These are phyloP conservation scores for Globisporangium lucens DNA, from an alignment of 352 stramenopile species.

Conservation along the genomic window DNA sequence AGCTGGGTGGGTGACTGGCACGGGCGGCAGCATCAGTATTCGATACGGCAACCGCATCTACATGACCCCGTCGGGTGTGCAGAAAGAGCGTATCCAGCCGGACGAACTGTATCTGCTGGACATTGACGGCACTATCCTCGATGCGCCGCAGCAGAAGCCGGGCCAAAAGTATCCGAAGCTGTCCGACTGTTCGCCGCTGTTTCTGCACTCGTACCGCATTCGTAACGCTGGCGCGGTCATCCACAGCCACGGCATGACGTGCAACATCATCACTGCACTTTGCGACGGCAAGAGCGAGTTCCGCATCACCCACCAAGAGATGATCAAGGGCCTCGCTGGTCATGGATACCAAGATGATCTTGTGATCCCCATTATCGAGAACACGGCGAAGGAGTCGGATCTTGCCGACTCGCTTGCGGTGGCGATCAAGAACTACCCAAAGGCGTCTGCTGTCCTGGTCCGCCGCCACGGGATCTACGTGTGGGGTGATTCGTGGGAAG, in stretches of 20 bases:
- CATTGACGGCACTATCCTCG: slow-evolving; percentile 76
- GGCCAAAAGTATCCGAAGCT: slow-evolving; percentile 72
- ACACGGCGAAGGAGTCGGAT: slow-evolving; percentile 91
- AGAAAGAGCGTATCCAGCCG: slow-evolving; percentile 94
- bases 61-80: slow-evolving; percentile 95
- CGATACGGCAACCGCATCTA: slow-evolving; percentile 91
- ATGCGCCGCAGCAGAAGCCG: slow-evolving; percentile 43
- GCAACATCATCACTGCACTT: slow-evolving; percentile 89
- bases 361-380: slow-evolving; percentile 96
- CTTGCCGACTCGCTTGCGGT: slow-evolving; percentile 87
- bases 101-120: slow-evolving; percentile 95
- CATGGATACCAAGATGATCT: slow-evolving; percentile 92
- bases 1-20: slow-evolving; percentile 93
- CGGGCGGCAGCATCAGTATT: slow-evolving; percentile 93
- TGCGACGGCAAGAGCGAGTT: slow-evolving; percentile 83
- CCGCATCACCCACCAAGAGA: slow-evolving; percentile 94
- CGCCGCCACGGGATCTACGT: slow-evolving; percentile 95
- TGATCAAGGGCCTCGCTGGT: slow-evolving; percentile 95
- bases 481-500: slow-evolving; percentile 95
- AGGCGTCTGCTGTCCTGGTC: slow-evolving; percentile 91
- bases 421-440: slow-evolving; percentile 87
- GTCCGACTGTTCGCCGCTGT: slow-evolving; percentile 93
- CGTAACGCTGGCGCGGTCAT: slow-evolving; percentile 72
- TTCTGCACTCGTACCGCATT: slow-evolving; percentile 91
- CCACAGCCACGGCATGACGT: slow-evolving; percentile 79